Evolutionary conservation across 805 yeast species (phyloP).

Genomic region (Pichia nakasei): DNA sequence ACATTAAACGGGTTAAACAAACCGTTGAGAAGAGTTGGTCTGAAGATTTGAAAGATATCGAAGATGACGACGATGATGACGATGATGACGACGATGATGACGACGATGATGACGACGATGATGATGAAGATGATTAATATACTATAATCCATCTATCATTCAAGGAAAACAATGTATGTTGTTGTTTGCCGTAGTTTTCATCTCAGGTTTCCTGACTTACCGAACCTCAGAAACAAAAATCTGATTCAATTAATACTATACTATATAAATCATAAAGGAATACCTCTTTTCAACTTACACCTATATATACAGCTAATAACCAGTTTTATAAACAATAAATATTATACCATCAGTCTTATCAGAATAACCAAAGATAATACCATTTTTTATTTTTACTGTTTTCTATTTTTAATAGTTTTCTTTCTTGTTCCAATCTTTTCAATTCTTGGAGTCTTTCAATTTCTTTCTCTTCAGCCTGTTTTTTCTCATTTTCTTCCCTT

Average conservation of each 20-base stretch:
- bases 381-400: constrained; percentile 25
- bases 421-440: constrained; percentile 2
- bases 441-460: constrained; percentile 1
- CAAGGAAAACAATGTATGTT: too few species aligned
- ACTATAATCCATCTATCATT: too few species aligned
- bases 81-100: constrained; percentile 16
- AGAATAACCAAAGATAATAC: constrained; percentile 46
- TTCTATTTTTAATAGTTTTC: neutral
- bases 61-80: constrained; percentile 35
- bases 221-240: too few species aligned
- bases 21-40: constrained; percentile 94
- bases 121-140: constrained; percentile 9
- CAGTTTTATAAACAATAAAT: neutral
- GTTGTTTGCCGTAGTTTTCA: too few species aligned
- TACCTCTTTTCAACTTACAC: too few species aligned
- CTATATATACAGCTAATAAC: too few species aligned
- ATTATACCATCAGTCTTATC: neutral
- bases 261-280: too few species aligned
- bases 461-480: neutral
- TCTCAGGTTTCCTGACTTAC: too few species aligned
- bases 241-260: too few species aligned
- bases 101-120: constrained; percentile 19
- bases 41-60: constrained; percentile 61
- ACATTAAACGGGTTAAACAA: constrained; percentile 82
- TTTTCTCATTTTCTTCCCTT: constrained; percentile 7